A percentile compares a stretch with the other conserved stretches of the same genome.
Evolutionary conservation across 495 filamentous ascomycete genomes (phyloP).

Genomic region (Aspergillus coremiiformis): DNA sequence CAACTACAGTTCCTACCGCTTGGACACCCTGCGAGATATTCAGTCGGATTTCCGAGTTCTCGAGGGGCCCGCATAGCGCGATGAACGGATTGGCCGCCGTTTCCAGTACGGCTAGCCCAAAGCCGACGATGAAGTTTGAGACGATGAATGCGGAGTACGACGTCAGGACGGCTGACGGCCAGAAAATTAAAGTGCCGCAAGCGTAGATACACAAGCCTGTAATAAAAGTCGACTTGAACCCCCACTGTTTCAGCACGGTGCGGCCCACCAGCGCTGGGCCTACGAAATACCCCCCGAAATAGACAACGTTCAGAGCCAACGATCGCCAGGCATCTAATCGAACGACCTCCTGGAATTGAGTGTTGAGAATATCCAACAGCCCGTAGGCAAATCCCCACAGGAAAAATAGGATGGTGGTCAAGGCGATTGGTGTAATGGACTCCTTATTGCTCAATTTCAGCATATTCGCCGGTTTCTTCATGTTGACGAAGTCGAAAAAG

Average conservation of each 20-base stretch:
- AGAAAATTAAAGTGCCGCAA: slow-evolving; percentile 60
- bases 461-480: slow-evolving; percentile 72
- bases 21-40: slow-evolving; percentile 65
- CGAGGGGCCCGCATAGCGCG: slow-evolving; percentile 56
- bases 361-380: slow-evolving; percentile 67
- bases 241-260: slow-evolving; percentile 51
- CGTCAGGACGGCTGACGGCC: slow-evolving; percentile 61
- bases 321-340: slow-evolving; percentile 42
- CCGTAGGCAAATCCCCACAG: slow-evolving; percentile 86
- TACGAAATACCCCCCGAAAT: slow-evolving; percentile 55
- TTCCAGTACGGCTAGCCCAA: slow-evolving; percentile 57
- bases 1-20: slow-evolving; percentile 55
- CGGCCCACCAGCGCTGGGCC: slow-evolving; percentile 53
- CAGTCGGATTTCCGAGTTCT: slow-evolving; percentile 58
- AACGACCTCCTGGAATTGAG: slow-evolving; percentile 45
- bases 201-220: slow-evolving; percentile 58
- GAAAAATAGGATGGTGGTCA: slow-evolving; percentile 75
- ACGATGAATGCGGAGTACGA: slow-evolving; percentile 59
- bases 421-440: slow-evolving; percentile 47
- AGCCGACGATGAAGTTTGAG: slow-evolving; percentile 61
- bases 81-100: slow-evolving; percentile 63
- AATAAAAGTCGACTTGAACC: slow-evolving; percentile 61
- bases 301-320: slow-evolving; percentile 55
- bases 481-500: slow-evolving; percentile 79
- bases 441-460: slow-evolving; percentile 52